Evolutionary conservation across 306 rosid genomes (phyloP).

Genomic region (Ormosia semicastrata): DNA sequence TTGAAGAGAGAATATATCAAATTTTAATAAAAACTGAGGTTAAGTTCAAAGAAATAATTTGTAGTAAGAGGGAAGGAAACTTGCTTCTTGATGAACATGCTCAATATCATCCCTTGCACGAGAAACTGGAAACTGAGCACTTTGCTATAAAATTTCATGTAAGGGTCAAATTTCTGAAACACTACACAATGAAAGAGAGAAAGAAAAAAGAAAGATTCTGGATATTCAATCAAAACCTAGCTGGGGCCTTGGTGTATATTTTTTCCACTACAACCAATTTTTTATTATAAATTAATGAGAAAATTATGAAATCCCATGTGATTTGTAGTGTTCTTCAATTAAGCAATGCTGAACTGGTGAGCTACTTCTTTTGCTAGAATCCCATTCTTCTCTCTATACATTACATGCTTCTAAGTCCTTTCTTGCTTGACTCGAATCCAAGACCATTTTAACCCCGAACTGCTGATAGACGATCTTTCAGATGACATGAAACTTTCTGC

Average conservation of each 20-base stretch:
- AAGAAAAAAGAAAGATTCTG: neutral
- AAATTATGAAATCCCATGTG: neutral
- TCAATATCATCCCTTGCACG: neutral
- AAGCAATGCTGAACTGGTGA: neutral
- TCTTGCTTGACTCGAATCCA: neutral
- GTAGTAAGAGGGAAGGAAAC: neutral
- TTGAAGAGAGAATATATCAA: neutral
- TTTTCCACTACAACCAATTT: neutral
- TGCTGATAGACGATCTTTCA: constrained; percentile 12
- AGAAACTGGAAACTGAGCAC: neutral
- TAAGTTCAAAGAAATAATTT: neutral
- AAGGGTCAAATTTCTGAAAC: neutral
- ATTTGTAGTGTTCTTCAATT: neutral
- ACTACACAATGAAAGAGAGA: neutral
- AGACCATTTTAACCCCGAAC: neutral
- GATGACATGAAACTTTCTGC: constrained; percentile 12
- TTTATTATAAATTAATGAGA: neutral
- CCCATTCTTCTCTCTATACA: neutral
- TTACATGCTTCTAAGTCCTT: neutral
- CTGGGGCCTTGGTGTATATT: neutral
- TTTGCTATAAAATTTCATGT: neutral
- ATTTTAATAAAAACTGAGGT: neutral
- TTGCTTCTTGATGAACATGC: neutral
- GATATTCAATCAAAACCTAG: neutral
- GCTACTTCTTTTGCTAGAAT: neutral